Conservation (phyloP, 106 monocot species). For the Hemerocallis citrina region DNA sequence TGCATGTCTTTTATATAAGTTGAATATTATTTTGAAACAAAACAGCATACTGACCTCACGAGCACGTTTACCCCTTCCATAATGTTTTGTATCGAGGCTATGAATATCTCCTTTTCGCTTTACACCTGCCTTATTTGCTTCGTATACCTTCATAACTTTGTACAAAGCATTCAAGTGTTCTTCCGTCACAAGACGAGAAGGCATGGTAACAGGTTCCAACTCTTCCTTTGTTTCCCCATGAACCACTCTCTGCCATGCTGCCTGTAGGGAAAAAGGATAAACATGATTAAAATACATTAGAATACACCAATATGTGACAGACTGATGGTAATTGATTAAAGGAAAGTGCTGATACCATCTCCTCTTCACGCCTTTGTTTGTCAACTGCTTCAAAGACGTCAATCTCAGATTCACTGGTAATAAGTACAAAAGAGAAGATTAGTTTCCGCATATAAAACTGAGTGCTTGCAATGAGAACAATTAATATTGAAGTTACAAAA, state of each 20-base stretch:
- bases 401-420: slow-evolving; percentile 87
- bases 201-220: slow-evolving; percentile 26
- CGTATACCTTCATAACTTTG: slow-evolving; percentile 59
- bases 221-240: slow-evolving; percentile 36
- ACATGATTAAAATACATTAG: slow-evolving; percentile 4
- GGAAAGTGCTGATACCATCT: slow-evolving; percentile 52
- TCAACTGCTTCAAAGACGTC: slow-evolving; percentile 91
- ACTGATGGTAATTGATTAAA: not conserved
- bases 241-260: slow-evolving; percentile 53
- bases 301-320: not conserved
- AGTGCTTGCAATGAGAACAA: not conserved
- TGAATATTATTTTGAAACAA: not conserved
- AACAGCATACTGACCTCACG: slow-evolving; percentile 61
- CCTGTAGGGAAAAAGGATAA: slow-evolving; percentile 25
- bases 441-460: not conserved
- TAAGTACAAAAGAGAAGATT: not conserved
- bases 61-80: slow-evolving; percentile 98
- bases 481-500: not conserved
- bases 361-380: slow-evolving; percentile 81
- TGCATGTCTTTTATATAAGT: not conserved
- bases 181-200: slow-evolving; percentile 93
- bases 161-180: slow-evolving; percentile 74
- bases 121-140: slow-evolving; percentile 23
- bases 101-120: slow-evolving; percentile 54
- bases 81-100: slow-evolving; percentile 80